Evolutionary conservation across 2,329 filamentous ascomycete genomes (phyloP).

Genomic region (Blumeriella jaapii): DNA sequence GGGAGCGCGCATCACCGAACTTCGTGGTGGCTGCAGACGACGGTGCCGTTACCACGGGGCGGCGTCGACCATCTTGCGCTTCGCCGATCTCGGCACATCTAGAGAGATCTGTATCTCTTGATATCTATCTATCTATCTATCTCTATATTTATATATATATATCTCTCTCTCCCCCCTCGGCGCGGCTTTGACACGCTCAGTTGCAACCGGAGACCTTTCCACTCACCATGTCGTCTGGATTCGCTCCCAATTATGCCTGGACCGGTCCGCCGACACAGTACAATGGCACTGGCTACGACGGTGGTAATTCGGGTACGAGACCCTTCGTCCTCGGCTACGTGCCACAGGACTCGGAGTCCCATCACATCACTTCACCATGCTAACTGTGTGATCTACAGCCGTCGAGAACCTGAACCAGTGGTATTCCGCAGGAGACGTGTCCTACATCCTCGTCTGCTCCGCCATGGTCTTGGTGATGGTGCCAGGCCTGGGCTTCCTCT

Average conservation of each 20-base stretch:
- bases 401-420: constrained; percentile 89
- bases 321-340: neutral
- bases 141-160: no score
- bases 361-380: constrained; percentile 2
- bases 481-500: constrained; percentile 91
- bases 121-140: no score
- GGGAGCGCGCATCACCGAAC: no score
- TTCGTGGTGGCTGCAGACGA: no score
- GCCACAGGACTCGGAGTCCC: neutral
- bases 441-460: constrained; percentile 80
- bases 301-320: constrained; percentile 28
- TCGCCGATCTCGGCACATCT: no score
- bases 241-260: constrained; percentile 36
- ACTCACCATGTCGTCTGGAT: constrained; percentile 17
- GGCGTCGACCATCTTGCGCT: no score
- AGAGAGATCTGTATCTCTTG: no score
- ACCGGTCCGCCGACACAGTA: constrained; percentile 46
- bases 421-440: constrained; percentile 84
- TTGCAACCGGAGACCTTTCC: no score
- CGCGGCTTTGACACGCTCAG: no score
- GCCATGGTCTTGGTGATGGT: constrained; percentile 97
- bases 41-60: no score
- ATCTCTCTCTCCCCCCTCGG: no score
- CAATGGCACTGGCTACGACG: constrained; percentile 42
- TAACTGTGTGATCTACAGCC: constrained; percentile 36